Percentiles rank a stretch among this genome's conserved stretches.
These are phyloP conservation scores for Adansonia digitata DNA, from an alignment of 345 rosid genomes.

Conservation along the genomic window DNA sequence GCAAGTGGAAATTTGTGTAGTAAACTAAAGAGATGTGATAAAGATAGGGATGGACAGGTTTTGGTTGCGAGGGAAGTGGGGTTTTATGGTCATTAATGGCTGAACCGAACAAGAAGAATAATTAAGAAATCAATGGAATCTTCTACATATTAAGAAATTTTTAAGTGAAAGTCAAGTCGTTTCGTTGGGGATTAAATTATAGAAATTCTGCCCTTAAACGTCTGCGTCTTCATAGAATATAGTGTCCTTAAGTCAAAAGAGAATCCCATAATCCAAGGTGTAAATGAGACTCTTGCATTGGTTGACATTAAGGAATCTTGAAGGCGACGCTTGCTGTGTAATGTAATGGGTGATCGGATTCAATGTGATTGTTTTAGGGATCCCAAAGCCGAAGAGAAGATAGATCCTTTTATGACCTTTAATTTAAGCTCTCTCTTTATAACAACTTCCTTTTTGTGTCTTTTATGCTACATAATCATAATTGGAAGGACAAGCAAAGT, in stretches of 20 bases:
- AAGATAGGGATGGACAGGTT: too few species aligned
- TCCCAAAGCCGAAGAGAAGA: too few species aligned
- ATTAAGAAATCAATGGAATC: slow-evolving; percentile 8
- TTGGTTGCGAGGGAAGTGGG: not conserved
- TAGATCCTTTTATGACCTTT: too few species aligned
- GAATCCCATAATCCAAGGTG: slow-evolving; percentile 41
- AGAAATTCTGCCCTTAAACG: slow-evolving; percentile 9
- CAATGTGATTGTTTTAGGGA: slow-evolving; percentile 34
- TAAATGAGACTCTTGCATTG: slow-evolving; percentile 1
- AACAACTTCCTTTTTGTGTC: too few species aligned
- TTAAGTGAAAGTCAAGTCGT: slow-evolving; percentile 32
- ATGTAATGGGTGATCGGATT: slow-evolving; percentile 14
- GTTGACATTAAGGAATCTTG: slow-evolving; percentile 45
- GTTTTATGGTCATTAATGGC: not conserved
- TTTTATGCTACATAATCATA: not conserved
- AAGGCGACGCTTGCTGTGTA: slow-evolving; percentile 49
- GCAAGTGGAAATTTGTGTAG: not conserved
- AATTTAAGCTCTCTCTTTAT: not conserved
- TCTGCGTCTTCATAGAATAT: too few species aligned
- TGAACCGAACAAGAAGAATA: not conserved
- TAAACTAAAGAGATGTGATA: too few species aligned
- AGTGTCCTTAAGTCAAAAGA: slow-evolving; percentile 24
- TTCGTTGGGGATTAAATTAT: slow-evolving; percentile 15
- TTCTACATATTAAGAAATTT: not conserved
- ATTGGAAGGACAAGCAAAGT: not conserved